Evolutionary conservation across 352 stramenopile species (phyloP), one percentile per base, ranked within the genome.

Genomic region (Phytopythium cucurbitacearum): DNA sequence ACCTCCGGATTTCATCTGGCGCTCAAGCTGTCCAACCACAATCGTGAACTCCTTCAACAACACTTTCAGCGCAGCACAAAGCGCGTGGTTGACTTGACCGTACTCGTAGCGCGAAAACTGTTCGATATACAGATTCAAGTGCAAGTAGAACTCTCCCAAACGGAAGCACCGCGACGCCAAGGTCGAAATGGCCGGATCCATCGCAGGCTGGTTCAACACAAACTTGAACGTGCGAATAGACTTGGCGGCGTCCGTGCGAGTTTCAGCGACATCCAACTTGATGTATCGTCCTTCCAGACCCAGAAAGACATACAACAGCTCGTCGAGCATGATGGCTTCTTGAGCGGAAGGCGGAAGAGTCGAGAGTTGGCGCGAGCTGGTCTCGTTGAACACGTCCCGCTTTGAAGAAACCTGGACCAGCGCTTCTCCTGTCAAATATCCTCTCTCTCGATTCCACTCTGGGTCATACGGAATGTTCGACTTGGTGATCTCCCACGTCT

Each of bases 11-110:
- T 84, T 80, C 64, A 85, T 72, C 51, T 87, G 77, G 36, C 87
- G 71, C 61, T 98, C 92, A 6, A 98, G 62, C 51, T 97, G 88
- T 1, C 79, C 80, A 34, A 98, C 80, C 64, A 98, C 95, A 38
- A 91, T 85, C 41, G 89, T 86, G 69, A 98, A 98, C 58, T 99
- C 92, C 56, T 95, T 89, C 37, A 98, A 49, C 11, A 98, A 65
- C 5, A 78, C 67, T 57, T 97, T 96, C 8, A 98, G 67, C 9
- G 87, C 89, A 34, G 95, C 94, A 40, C 89, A 96, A 48, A 99
- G 87, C 7, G 94, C 90, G 66, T 98, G 95, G 39, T 91, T 97
- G 9, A 98, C 89, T 69, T 93, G 81, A 0, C 95, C 95, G 59
- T 96, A 97, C 66, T 98, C 94, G 55, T 95, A 91, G 21, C 87